Evolutionary conservation across 805 yeast species (phyloP).

Genomic region (Ogataea paradorogensis): DNA sequence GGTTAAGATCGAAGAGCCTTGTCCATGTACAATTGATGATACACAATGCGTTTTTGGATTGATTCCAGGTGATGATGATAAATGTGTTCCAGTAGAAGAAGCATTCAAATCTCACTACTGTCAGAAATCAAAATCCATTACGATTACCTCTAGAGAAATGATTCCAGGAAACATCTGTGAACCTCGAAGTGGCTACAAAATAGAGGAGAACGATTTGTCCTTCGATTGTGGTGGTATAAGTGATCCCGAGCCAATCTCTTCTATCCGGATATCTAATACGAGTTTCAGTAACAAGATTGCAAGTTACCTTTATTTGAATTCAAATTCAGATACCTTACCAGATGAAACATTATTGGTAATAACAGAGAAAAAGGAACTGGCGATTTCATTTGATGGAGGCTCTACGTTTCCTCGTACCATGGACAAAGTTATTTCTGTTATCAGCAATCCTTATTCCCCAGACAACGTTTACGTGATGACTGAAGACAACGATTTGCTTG

Average conservation of each 20-base stretch:
- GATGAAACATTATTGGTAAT: slow-evolving; percentile 67
- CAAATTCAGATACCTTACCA: slow-evolving; percentile 38
- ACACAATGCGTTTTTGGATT: slow-evolving; percentile 68
- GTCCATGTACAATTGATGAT: slow-evolving; percentile 64
- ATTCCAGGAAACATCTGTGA: slow-evolving; percentile 30
- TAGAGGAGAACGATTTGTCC: slow-evolving; percentile 23
- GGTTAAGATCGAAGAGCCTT: slow-evolving; percentile 47
- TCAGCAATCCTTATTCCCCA: slow-evolving; percentile 56
- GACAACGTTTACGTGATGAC: slow-evolving; percentile 58
- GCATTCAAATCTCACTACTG: slow-evolving; percentile 24
- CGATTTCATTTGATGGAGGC: slow-evolving; percentile 73
- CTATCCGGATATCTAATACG: slow-evolving; percentile 38
- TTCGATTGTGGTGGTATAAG: slow-evolving; percentile 32
- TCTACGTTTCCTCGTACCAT: slow-evolving; percentile 39
- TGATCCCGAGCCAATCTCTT: too few relatives aligned
- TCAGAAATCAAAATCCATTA: slow-evolving; percentile 18
- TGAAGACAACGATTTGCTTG: slow-evolving; percentile 45
- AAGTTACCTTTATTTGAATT: slow-evolving; percentile 61
- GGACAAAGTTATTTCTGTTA: slow-evolving; percentile 47
- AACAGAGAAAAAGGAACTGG: slow-evolving; percentile 50
- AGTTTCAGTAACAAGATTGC: slow-evolving; percentile 51
- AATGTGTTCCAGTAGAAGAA: slow-evolving; percentile 42
- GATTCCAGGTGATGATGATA: slow-evolving; percentile 31
- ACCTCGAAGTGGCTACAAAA: slow-evolving; percentile 19
- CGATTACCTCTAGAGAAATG: slow-evolving; percentile 24